These are phyloP conservation scores for Carex arenaria DNA, from an alignment of 202 grass and related monocot genomes.

Conservation along the genomic window DNA sequence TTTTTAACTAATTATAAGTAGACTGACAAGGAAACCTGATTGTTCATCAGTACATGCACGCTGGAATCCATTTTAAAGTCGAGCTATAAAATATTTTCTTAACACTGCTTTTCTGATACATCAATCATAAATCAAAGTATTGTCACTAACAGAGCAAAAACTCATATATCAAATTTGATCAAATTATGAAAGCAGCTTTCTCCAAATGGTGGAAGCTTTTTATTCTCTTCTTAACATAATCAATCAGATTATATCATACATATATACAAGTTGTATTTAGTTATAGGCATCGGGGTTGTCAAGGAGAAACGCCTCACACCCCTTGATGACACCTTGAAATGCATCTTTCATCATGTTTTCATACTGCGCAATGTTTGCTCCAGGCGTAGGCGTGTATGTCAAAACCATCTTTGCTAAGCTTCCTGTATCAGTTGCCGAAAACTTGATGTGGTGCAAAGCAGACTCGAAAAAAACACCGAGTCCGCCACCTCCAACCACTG, in stretches of 20 bases:
- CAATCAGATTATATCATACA: neutral
- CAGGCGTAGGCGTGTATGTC: slow-evolving; percentile 10
- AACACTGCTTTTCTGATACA: too few relatives aligned
- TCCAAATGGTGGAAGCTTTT: neutral
- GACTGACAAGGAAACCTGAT: too few relatives aligned
- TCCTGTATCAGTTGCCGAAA: neutral
- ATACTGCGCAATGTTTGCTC: neutral
- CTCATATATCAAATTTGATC: neutral
- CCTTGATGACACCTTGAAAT: neutral
- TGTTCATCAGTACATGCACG: too few relatives aligned
- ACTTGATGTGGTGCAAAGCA: slow-evolving; percentile 16
- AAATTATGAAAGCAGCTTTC: neutral
- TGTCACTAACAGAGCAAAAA: neutral
- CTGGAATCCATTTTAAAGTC: too few relatives aligned
- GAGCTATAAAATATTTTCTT: too few relatives aligned
- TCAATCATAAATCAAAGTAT: neutral
- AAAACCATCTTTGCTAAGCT: slow-evolving; percentile 13
- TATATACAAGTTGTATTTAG: neutral
- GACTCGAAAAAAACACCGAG: slow-evolving; percentile 17
- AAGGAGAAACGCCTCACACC: slow-evolving; percentile 14
- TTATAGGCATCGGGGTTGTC: slow-evolving; percentile 14
- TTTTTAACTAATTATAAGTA: too few relatives aligned
- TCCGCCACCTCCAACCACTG: slow-evolving; percentile 14
- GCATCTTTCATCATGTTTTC: neutral
- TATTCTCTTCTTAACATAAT: neutral